These are phyloP conservation scores for Triticum timopheevii DNA, from an alignment of 176 grass and related monocot species.

Conservation along the genomic window DNA sequence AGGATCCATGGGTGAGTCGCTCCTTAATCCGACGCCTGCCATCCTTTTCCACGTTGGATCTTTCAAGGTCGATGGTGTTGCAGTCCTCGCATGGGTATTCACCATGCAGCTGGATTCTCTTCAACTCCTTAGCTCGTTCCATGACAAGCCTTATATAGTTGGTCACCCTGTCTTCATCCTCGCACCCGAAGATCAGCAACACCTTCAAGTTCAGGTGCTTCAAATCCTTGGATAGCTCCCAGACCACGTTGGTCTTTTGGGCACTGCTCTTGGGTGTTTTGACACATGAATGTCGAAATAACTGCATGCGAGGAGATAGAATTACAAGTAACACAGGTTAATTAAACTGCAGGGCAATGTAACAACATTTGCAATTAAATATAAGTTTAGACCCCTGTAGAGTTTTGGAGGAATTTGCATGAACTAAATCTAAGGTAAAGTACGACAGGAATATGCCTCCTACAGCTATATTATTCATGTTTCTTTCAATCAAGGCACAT, in stretches of 20 bases:
- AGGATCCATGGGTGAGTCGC: not conserved
- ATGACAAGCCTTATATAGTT: slow-evolving; percentile 19
- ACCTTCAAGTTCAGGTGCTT: not conserved
- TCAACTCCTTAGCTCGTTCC: not conserved
- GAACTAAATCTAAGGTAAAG: not conserved
- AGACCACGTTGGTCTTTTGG: too few species aligned
- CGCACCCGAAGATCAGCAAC: not conserved
- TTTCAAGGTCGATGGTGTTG: not conserved
- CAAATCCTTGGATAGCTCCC: too few species aligned
- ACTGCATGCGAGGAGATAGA: too few species aligned
- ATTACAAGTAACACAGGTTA: too few species aligned
- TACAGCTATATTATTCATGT: not conserved
- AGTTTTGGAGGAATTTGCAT: not conserved
- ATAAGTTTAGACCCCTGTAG: not conserved
- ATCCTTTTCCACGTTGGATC: not conserved
- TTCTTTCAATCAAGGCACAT: not conserved
- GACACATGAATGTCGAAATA: too few species aligned
- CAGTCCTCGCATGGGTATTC: not conserved
- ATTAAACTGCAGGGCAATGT: too few species aligned
- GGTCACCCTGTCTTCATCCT: not conserved
- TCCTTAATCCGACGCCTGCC: not conserved
- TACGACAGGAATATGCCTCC: not conserved
- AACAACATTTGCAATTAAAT: too few species aligned
- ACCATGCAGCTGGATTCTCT: not conserved
- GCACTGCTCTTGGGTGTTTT: too few species aligned